A percentile compares a stretch with the other conserved stretches of the same genome.
Conservation (phyloP, 2,329 filamentous ascomycete genomes). For the Endocalyx cinctus region DNA sequence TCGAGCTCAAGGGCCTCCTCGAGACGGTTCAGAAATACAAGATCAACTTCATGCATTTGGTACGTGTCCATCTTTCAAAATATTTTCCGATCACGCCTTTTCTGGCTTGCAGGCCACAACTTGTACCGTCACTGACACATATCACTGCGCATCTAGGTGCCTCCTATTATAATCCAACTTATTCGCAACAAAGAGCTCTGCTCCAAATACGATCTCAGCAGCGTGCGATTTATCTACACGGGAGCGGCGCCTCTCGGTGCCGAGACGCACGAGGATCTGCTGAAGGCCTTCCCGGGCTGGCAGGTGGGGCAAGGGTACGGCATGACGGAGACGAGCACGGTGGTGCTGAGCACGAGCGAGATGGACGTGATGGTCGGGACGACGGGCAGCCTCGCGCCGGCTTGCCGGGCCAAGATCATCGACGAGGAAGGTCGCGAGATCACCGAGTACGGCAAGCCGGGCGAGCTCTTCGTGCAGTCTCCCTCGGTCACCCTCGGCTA, state of each 20-base stretch:
- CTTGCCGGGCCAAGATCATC: constrained; percentile 61
- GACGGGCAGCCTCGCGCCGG: constrained; percentile 65
- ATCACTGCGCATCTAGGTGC: constrained; percentile 47
- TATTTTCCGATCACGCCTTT: no score
- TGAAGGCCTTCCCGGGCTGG: constrained; percentile 43
- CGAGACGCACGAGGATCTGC: constrained; percentile 60
- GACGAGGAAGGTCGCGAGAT: constrained; percentile 66
- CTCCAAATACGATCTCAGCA: constrained; percentile 66
- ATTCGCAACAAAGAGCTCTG: constrained; percentile 58
- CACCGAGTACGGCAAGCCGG: constrained; percentile 60
- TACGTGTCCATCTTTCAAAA: constrained; percentile 31
- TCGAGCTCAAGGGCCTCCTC: constrained; percentile 62
- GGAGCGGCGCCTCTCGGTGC: constrained; percentile 75
- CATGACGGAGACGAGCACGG: constrained; percentile 73
- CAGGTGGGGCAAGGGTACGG: constrained; percentile 66
- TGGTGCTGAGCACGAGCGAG: constrained; percentile 56
- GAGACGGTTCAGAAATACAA: constrained; percentile 61
- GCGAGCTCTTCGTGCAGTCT: constrained; percentile 74
- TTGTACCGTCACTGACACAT: no score
- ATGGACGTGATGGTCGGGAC: constrained; percentile 67
- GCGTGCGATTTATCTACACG: constrained; percentile 61
- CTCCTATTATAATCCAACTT: constrained; percentile 76
- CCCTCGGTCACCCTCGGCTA: constrained; percentile 80
- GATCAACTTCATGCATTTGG: constrained; percentile 61
- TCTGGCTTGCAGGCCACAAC: no score